These are phyloP conservation scores for Sporothrix luriei DNA, from an alignment of 2,329 filamentous ascomycete species.

Conservation along the genomic window DNA sequence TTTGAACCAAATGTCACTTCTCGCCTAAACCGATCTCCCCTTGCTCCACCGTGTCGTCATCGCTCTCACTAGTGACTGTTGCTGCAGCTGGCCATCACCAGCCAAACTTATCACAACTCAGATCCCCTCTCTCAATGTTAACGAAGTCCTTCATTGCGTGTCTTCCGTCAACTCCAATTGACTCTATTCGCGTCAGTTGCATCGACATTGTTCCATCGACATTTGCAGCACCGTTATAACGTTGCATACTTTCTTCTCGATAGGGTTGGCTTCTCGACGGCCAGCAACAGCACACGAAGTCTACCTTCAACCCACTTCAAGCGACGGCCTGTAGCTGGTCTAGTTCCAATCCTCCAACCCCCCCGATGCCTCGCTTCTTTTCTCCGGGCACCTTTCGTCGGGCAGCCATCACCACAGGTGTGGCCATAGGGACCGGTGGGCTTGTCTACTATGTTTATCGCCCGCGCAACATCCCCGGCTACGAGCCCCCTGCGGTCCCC, in stretches of 20 bases:
- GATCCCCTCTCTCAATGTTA: too few relatives aligned
- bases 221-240: neutral
- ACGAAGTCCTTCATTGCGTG: neutral
- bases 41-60: constrained; percentile 29
- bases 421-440: constrained; percentile 49
- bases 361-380: constrained; percentile 40
- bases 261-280: neutral
- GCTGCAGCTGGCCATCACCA: neutral
- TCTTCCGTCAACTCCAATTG: neutral
- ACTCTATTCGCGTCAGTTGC: neutral
- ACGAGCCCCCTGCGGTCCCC: constrained; percentile 67
- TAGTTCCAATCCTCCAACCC: neutral
- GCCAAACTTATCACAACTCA: neutral
- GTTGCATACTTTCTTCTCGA: neutral
- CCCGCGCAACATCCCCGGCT: constrained; percentile 71
- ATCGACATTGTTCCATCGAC: neutral
- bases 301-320: neutral
- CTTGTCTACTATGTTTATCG: constrained; percentile 61
- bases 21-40: neutral
- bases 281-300: neutral
- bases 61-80: constrained; percentile 20
- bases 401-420: constrained; percentile 49
- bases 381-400: constrained; percentile 46
- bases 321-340: neutral
- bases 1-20: neutral